Evolutionary conservation across 257 asterid genomes (phyloP).

Genomic region (Anisodus tanguticus): DNA sequence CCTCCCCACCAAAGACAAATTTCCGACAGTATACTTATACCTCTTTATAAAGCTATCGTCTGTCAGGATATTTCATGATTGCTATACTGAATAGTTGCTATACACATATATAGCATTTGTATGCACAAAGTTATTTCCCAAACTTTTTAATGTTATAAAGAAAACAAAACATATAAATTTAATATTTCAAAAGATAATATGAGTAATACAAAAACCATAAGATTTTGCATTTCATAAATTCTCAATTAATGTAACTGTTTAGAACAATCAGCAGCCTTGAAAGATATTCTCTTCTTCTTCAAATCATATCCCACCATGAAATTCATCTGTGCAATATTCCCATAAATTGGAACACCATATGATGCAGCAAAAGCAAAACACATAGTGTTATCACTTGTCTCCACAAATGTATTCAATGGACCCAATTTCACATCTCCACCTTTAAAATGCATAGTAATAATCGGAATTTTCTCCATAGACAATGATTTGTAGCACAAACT

Average conservation of each 20-base stretch:
- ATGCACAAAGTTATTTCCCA: too few species aligned
- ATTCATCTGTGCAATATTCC: conserved; percentile 44
- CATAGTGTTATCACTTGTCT: conserved; percentile 28
- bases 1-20: too few species aligned
- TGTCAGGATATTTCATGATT: too few species aligned
- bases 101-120: too few species aligned
- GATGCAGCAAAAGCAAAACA: conserved; percentile 55
- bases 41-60: too few species aligned
- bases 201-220: neutral
- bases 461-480: conserved; percentile 34
- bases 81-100: too few species aligned
- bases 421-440: conserved; percentile 65
- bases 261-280: conserved; percentile 34
- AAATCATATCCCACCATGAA: conserved; percentile 40
- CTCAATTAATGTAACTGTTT: neutral
- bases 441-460: conserved; percentile 54
- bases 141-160: too few species aligned
- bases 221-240: too few species aligned
- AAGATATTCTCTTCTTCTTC: conserved; percentile 18
- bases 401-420: conserved; percentile 41
- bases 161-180: too few species aligned
- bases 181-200: neutral
- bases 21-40: too few species aligned
- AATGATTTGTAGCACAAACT: conserved; percentile 45
- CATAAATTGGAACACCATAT: conserved; percentile 34